phyloP scores from a whole-genome alignment of 345 rosid species.

The Salix caprea region DNA sequence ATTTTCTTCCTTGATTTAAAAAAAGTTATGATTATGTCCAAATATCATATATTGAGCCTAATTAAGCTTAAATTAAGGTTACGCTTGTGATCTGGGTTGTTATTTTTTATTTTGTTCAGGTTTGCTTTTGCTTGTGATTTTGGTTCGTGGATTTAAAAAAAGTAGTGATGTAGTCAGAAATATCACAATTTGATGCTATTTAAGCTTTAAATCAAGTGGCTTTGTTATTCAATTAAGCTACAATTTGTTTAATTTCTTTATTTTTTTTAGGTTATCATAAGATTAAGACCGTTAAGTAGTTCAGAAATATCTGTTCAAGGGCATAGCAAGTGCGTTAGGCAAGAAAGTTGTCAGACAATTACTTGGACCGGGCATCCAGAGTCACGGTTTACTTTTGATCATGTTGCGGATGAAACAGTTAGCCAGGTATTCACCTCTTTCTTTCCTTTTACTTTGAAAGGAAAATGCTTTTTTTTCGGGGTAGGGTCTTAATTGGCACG shows the following conservation, averaged over 20 bases:
- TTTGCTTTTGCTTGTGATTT: background rate
- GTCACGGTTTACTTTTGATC: constrained; percentile 86
- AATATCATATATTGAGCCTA: background rate
- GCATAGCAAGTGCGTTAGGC: constrained; percentile 63
- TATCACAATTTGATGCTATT: background rate
- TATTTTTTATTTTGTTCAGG: constrained; percentile 50
- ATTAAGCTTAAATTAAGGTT: background rate
- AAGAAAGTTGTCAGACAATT: constrained; percentile 75
- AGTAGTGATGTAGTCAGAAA: background rate
- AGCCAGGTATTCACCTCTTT: constrained; percentile 55
- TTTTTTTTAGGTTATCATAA: constrained; percentile 65
- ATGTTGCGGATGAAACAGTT: constrained; percentile 84
- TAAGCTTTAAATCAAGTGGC: background rate
- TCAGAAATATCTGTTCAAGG: constrained; percentile 87
- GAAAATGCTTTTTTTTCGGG: no score
- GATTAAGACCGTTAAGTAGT: constrained; percentile 79
- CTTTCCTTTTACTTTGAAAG: background rate
- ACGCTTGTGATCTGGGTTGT: no score
- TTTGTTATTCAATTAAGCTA: background rate
- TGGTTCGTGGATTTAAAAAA: no score
- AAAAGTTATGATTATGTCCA: background rate
- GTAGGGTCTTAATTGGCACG: background rate
- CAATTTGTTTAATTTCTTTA: background rate
- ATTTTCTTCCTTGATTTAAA: background rate
- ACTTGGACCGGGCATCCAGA: constrained; percentile 94